Conservation (phyloP, 1,284 basidiomycete genomes). For the Cryptococcus amylolentus region DNA sequence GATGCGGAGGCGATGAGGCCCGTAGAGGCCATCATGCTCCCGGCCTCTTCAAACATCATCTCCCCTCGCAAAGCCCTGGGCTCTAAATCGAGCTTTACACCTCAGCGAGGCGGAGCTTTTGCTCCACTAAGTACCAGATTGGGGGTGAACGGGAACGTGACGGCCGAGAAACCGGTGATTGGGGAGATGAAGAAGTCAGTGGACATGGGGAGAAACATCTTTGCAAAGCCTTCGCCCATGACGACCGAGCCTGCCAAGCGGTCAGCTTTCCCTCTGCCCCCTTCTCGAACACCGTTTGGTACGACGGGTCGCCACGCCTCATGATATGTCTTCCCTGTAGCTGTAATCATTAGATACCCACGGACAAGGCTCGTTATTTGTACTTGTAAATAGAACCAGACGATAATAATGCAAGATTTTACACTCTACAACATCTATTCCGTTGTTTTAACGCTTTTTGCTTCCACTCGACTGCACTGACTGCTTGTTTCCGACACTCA, state of each 20-base stretch:
- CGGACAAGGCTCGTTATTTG: background rate
- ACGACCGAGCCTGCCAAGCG: conserved; percentile 6
- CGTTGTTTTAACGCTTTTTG: conserved; percentile 7
- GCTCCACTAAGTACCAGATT: background rate
- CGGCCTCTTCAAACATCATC: conserved; percentile 4
- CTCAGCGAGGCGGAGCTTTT: conserved; percentile 13
- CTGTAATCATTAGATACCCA: background rate
- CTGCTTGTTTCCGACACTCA: conserved; percentile 90
- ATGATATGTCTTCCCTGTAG: background rate
- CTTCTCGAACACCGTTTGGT: conserved; percentile 9
- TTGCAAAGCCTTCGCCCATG: conserved; percentile 1
- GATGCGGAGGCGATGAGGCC: conserved; percentile 11
- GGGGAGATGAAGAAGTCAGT: background rate
- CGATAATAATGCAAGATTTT: conserved; percentile 3
- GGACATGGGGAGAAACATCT: background rate
- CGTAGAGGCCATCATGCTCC: conserved; percentile 26
- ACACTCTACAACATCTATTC: conserved; percentile 4
- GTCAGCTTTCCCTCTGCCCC: conserved; percentile 15
- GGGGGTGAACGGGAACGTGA: background rate
- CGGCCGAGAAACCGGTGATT: background rate
- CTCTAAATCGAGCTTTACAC: conserved; percentile 11
- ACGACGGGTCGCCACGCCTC: background rate
- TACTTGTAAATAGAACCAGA: background rate
- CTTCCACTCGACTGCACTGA: conserved; percentile 52
- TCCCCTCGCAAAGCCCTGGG: conserved; percentile 3